Evolutionary conservation across 2,329 filamentous ascomycete genomes (phyloP).

Genomic region (Phyllosticta citrichinensis): DNA sequence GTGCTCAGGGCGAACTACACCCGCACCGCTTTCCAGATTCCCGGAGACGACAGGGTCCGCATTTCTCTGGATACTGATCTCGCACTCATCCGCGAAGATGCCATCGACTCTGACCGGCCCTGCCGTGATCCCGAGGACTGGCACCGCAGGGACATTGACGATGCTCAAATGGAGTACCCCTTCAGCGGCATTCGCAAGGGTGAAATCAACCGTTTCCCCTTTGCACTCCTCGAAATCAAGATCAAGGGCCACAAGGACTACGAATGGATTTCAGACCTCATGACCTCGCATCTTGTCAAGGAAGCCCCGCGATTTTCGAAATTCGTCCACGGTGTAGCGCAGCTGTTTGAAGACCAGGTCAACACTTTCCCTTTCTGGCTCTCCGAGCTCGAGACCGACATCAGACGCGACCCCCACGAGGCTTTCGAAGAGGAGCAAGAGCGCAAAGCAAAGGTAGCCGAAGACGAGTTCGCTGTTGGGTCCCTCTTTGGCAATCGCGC

Average conservation of each 20-base stretch:
- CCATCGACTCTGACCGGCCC: constrained; percentile 71
- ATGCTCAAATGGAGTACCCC: constrained; percentile 70
- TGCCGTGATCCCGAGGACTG: constrained; percentile 82
- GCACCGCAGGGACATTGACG: constrained; percentile 87
- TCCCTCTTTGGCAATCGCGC: constrained; percentile 58
- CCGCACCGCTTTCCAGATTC: constrained; percentile 93
- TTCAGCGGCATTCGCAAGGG: constrained; percentile 82
- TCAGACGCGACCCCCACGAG: constrained; percentile 80
- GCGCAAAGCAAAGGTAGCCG: constrained; percentile 66
- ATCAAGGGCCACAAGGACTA: constrained; percentile 60
- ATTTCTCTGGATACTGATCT: constrained; percentile 90
- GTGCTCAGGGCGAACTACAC: constrained; percentile 86
- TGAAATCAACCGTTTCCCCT: constrained; percentile 84
- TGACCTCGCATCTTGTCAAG: constrained; percentile 85
- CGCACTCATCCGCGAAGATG: constrained; percentile 68
- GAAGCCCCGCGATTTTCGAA: constrained; percentile 88
- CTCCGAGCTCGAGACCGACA: constrained; percentile 81
- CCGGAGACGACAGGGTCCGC: constrained; percentile 77
- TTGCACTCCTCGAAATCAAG: constrained; percentile 87
- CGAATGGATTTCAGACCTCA: constrained; percentile 84
- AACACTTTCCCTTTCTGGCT: constrained; percentile 97
- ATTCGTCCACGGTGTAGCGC: constrained; percentile 87
- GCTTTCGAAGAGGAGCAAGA: constrained; percentile 90
- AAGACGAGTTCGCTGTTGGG: constrained; percentile 82
- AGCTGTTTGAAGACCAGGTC: constrained; percentile 86